Conservation (phyloP, 495 filamentous ascomycete genomes). For the Tetracladium setigerum region DNA sequence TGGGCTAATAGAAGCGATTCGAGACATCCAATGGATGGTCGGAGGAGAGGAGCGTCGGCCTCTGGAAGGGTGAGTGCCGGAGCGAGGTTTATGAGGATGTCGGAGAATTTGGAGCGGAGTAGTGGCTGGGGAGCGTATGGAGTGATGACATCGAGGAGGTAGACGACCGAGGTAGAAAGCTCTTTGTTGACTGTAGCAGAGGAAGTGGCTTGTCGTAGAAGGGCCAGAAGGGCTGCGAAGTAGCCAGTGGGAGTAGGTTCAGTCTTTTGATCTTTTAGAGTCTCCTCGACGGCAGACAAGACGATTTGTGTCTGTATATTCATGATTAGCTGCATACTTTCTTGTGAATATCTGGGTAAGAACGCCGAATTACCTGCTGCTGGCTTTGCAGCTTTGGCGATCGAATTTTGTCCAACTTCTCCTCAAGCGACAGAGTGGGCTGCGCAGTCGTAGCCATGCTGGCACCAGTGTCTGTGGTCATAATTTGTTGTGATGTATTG, state of each 20-base stretch:
- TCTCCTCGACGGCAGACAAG: slow-evolving; percentile 85
- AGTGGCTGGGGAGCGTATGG: slow-evolving; percentile 75
- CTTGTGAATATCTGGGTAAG: not conserved
- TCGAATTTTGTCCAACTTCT: slow-evolving; percentile 92
- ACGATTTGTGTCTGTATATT: slow-evolving; percentile 69
- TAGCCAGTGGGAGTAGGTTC: slow-evolving; percentile 81
- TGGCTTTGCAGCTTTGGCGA: slow-evolving; percentile 94
- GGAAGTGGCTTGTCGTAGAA: slow-evolving; percentile 69
- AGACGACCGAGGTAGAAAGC: slow-evolving; percentile 80
- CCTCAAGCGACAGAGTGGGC: slow-evolving; percentile 64
- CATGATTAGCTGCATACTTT: slow-evolving; percentile 2
- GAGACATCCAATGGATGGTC: slow-evolving; percentile 86
- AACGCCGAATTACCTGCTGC: slow-evolving; percentile 59
- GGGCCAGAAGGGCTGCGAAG: slow-evolving; percentile 88
- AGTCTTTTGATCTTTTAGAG: slow-evolving; percentile 76
- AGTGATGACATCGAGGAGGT: slow-evolving; percentile 87
- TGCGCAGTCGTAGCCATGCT: not conserved
- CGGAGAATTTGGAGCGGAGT: slow-evolving; percentile 84
- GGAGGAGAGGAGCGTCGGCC: slow-evolving; percentile 79
- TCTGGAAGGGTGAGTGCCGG: slow-evolving; percentile 72
- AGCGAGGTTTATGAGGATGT: slow-evolving; percentile 81
- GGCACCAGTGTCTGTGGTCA: not conserved
- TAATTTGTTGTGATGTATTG: no score
- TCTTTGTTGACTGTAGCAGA: slow-evolving; percentile 68
- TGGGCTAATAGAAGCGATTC: slow-evolving; percentile 84